phyloP scores from a whole-genome alignment of 2,329 filamentous ascomycete species.

The Alternaria ethzedia region DNA sequence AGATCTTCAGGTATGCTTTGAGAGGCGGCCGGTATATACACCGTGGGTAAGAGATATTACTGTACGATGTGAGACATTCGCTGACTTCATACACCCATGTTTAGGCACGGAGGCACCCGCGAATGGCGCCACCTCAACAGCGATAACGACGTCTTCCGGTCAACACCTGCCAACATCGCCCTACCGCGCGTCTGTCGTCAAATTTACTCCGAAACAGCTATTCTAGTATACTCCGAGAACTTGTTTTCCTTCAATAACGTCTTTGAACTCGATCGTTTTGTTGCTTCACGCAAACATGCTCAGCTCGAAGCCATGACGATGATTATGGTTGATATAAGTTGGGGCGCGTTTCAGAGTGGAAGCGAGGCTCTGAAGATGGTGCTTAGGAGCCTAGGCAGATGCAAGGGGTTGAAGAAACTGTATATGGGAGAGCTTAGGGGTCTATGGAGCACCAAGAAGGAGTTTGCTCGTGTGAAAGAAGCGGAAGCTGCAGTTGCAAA shows the following conservation, averaged over 20 bases:
- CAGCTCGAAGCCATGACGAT: not conserved
- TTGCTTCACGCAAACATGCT: not conserved
- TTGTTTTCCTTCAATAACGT: not conserved
- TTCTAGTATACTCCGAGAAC: not conserved
- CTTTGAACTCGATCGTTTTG: too few relatives aligned
- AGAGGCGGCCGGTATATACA: not conserved
- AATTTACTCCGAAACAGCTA: not conserved
- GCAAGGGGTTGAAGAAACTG: not conserved
- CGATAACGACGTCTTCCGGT: not conserved
- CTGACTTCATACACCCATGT: not conserved
- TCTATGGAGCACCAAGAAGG: not conserved
- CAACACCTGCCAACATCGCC: not conserved
- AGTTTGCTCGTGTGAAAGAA: not conserved
- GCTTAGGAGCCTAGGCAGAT: not conserved
- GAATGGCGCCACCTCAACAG: not conserved
- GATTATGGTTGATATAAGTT: not conserved
- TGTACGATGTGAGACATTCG: not conserved
- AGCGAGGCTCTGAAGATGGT: not conserved
- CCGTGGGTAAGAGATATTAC: not conserved
- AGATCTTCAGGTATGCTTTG: not conserved
- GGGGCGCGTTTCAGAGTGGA: not conserved
- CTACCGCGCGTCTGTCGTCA: not conserved
- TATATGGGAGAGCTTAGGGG: not conserved
- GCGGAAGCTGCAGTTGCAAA: not conserved
- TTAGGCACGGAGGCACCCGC: not conserved